phyloP scores from a whole-genome alignment of 495 filamentous ascomycete species.

The Aspergillus ostianus region DNA sequence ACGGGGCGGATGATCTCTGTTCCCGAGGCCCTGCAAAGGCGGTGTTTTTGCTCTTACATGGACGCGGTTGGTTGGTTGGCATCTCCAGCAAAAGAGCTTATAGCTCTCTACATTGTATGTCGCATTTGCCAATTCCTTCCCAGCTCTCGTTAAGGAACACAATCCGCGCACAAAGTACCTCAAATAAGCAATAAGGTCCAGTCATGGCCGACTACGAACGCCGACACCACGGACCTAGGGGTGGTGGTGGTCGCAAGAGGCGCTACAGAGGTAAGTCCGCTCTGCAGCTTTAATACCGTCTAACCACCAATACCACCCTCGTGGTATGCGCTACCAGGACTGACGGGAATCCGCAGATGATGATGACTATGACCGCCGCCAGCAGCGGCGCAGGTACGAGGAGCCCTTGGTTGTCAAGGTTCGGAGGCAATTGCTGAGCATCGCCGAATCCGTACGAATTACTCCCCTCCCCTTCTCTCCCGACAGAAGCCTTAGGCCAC shows the following conservation, averaged over 20 bases:
- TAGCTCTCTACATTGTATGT: conserved; percentile 6
- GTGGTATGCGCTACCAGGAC: conserved; percentile 9
- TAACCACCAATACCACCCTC: background rate
- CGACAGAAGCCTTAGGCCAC: background rate
- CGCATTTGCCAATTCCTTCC: background rate
- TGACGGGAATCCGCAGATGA: conserved; percentile 55
- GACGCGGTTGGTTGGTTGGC: background rate
- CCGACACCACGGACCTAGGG: conserved; percentile 55
- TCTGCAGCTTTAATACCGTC: background rate
- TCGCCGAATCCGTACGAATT: conserved; percentile 74
- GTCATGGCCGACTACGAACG: conserved; percentile 75
- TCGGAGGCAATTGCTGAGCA: conserved; percentile 73
- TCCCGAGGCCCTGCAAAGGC: conserved; percentile 8
- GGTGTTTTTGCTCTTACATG: conserved; percentile 20
- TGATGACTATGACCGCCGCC: conserved; percentile 71
- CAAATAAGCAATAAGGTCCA: background rate
- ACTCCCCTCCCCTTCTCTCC: background rate
- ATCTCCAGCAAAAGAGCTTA: conserved; percentile 5
- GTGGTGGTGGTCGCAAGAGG: conserved; percentile 67
- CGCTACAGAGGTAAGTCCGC: conserved; percentile 51
- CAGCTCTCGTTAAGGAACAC: background rate
- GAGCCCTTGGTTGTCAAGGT: conserved; percentile 73
- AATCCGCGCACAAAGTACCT: background rate
- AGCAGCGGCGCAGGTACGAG: conserved; percentile 74
- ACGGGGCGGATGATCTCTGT: conserved; percentile 21